phyloP scores from a whole-genome alignment of 164 flowering plant species.

The Liriodendron chinense region DNA sequence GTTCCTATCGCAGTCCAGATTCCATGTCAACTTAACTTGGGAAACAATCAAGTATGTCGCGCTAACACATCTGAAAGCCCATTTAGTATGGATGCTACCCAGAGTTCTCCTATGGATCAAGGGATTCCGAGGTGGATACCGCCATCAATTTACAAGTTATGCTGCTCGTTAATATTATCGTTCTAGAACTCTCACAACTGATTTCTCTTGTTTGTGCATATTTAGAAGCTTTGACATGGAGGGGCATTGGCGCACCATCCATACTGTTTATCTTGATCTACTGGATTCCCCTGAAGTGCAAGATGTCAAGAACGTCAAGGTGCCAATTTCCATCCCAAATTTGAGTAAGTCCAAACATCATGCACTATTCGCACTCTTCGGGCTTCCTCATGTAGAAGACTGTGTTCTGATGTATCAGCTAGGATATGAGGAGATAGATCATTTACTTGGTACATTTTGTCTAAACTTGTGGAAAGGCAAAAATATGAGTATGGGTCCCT shows the following conservation, averaged over 20 bases:
- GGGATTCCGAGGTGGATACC: conserved; percentile 32
- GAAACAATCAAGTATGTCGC: conserved; percentile 14
- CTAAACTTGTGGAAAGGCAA: neutral
- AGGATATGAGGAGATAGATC: neutral
- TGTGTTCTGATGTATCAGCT: neutral
- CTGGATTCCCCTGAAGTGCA: conserved; percentile 40
- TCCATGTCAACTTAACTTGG: conserved; percentile 19
- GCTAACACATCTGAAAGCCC: conserved; percentile 27
- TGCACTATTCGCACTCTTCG: neutral
- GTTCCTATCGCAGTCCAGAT: conserved; percentile 20
- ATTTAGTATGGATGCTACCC: conserved; percentile 20
- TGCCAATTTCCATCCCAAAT: conserved; percentile 14
- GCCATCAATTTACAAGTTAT: neutral
- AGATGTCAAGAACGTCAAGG: conserved; percentile 21
- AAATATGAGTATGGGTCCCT: neutral
- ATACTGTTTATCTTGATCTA: conserved; percentile 52
- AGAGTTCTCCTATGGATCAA: conserved; percentile 25
- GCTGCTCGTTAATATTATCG: neutral
- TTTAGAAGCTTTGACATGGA: conserved; percentile 37
- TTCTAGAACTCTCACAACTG: neutral
- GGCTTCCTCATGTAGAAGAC: neutral
- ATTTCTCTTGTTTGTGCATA: conserved; percentile 4
- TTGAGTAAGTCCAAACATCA: conserved; percentile 33
- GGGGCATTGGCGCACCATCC: conserved; percentile 54
- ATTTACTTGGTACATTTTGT: neutral